Conservation (phyloP, 2,329 filamentous ascomycete genomes). For the Blumeria graminis region DNA sequence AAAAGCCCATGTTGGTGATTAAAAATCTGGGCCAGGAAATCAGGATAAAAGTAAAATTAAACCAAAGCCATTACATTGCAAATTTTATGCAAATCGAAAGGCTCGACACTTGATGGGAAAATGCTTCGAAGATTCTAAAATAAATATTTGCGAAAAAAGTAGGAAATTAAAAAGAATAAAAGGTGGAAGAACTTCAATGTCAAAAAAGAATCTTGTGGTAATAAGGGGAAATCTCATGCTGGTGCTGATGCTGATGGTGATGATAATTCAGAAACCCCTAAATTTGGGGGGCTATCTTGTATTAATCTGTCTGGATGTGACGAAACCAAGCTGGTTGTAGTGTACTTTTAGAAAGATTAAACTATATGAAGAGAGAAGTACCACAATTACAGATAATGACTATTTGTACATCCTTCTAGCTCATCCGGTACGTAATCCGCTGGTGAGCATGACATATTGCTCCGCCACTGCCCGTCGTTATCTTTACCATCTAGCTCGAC, state of each 20-base stretch:
- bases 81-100: not conserved
- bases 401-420: no score
- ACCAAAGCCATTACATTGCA: not conserved
- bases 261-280: not conserved
- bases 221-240: no score
- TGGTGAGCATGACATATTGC: no score
- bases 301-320: not conserved
- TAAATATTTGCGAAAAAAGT: not conserved
- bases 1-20: not conserved
- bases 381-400: no score
- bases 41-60: not conserved
- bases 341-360: no score
- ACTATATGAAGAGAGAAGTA: no score
- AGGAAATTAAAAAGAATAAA: not conserved
- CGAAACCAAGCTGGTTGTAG: no score
- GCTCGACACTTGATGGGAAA: not conserved
- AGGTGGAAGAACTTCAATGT: not conserved
- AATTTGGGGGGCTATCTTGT: not conserved
- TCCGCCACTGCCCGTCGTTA: no score
- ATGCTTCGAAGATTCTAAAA: not conserved
- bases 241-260: no score
- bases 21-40: not conserved
- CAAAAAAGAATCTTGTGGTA: not conserved
- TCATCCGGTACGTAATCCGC: no score
- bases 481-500: no score